Evolutionary conservation across 2,329 filamentous ascomycete species (phyloP), one percentile per base, ranked within the genome.

Genomic region (Trichoderma gracile): DNA sequence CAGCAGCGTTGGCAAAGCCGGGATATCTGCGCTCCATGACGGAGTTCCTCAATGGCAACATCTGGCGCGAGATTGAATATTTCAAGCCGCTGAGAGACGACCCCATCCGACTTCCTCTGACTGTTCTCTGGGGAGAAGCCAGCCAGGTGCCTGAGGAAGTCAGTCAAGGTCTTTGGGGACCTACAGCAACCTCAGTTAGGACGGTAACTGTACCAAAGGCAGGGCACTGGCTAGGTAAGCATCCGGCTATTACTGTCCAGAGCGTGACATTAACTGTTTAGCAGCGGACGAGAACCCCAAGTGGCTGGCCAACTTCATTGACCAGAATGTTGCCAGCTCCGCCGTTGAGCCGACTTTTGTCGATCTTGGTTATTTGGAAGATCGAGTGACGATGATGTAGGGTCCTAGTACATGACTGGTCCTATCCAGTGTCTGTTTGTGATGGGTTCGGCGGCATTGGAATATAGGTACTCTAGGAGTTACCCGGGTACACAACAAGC

Each of bases 11-110:
- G 15, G 70, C 74, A 0, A 81, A 81, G 66, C 78, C 79, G 0
- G 79, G 79, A 0, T 81, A 80, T 55, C 59, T 81, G 21, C 67
- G 78, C 25, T 73, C 74, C 0, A 78, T 79, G 72, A 66, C 80
- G 17, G 74, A 74, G 0, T 1, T 80, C 80, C 59, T 73, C 70
- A 0, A 68, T 64, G 5, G 65, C 70, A 4, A 72, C 73, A 0
- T 72, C 76, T 3, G 69, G 72, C 1, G 73, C 69, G 79, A 80
- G 47, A 65, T 69, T 0, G 65, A 64, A 0, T 80, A 79, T 63
- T 81, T 80, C 69, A 75, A 69, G 10, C 64, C 63, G 0, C 25
- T 80, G 3, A 68, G 67, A 5, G 15, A 56, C 0, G 67, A 50
- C 0, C 42, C 43, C 0, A 42, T 73, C n/a, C 54, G 55, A 0